Conservation (phyloP, 768 basidiomycete species). For the Leccinellum albellum region DNA sequence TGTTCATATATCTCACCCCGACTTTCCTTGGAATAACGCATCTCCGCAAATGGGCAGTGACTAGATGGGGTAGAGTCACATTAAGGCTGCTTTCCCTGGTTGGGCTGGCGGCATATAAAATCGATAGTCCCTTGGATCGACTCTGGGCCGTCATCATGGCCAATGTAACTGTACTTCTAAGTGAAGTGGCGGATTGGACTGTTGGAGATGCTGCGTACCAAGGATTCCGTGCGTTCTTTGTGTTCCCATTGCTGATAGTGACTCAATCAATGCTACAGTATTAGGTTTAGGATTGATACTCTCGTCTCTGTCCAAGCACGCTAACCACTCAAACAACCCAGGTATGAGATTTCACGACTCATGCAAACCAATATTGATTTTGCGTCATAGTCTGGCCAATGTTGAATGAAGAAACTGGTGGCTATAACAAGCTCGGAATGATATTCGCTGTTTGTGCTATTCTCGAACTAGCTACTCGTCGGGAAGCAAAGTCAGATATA, state of each 20-base stretch:
- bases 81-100: constrained; percentile 49
- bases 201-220: constrained; percentile 42
- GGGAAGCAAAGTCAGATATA: constrained; percentile 9
- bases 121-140: constrained; percentile 50
- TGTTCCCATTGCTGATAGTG: neutral
- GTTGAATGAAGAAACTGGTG: constrained; percentile 58
- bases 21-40: constrained; percentile 48
- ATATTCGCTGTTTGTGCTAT: constrained; percentile 55
- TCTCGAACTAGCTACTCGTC: constrained; percentile 49
- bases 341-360: constrained; percentile 32
- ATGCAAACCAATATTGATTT: constrained; percentile 2
- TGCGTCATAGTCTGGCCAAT: constrained; percentile 68
- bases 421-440: constrained; percentile 68
- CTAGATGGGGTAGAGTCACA: constrained; percentile 45
- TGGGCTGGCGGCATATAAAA: constrained; percentile 51
- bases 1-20: constrained; percentile 71
- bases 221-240: constrained; percentile 40
- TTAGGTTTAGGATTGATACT: constrained; percentile 62
- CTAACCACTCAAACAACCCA: constrained; percentile 80
- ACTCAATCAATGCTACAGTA: constrained; percentile 39
- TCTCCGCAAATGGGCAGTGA: constrained; percentile 43
- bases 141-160: constrained; percentile 56
- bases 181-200: constrained; percentile 54
- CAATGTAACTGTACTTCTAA: constrained; percentile 46
- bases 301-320: constrained; percentile 68